Percentiles rank a stretch among this genome's conserved stretches.
phyloP scores from a whole-genome alignment of 2,329 filamentous ascomycete species.

The Byssoonygena ceratinophila region DNA sequence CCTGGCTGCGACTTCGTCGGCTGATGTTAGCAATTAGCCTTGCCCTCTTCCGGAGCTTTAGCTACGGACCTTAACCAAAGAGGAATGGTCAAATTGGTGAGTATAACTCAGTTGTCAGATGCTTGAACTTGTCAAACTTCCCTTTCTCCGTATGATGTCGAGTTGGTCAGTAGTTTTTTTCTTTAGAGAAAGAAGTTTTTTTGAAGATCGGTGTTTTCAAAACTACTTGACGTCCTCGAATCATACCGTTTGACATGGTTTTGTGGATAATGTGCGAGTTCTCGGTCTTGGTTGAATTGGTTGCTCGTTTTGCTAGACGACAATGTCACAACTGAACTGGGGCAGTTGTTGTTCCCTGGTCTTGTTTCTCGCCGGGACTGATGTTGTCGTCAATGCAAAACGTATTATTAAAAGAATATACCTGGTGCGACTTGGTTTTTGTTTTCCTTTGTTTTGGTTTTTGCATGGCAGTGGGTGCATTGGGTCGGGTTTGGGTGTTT shows the following conservation, averaged over 20 bases:
- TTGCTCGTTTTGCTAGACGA: conserved; percentile 10
- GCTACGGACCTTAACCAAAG: conserved; percentile 1
- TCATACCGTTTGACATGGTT: conserved; percentile 9
- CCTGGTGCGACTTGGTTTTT: too few relatives aligned
- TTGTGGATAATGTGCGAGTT: neutral
- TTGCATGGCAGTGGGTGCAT: conserved; percentile 7
- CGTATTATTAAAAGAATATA: neutral
- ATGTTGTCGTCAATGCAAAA: neutral
- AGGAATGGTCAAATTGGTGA: neutral
- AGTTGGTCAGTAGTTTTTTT: conserved; percentile 2
- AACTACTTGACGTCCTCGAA: conserved; percentile 3
- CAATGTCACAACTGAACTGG: neutral
- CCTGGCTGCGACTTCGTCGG: conserved; percentile 16
- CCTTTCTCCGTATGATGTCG: conserved; percentile 9
- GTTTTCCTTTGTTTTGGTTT: neutral
- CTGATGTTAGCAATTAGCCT: conserved; percentile 11
- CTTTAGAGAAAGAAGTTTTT: neutral
- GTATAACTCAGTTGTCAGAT: conserved; percentile 5
- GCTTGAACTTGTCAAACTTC: neutral
- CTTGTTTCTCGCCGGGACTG: neutral
- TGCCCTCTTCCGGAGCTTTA: conserved; percentile 4
- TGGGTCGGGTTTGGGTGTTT: neutral
- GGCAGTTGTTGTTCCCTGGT: neutral
- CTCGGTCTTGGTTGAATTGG: neutral
- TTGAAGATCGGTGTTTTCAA: neutral